Conservation (phyloP, 225 moss, liverwort and hornwort genomes). For the Ulota crispa region DNA sequence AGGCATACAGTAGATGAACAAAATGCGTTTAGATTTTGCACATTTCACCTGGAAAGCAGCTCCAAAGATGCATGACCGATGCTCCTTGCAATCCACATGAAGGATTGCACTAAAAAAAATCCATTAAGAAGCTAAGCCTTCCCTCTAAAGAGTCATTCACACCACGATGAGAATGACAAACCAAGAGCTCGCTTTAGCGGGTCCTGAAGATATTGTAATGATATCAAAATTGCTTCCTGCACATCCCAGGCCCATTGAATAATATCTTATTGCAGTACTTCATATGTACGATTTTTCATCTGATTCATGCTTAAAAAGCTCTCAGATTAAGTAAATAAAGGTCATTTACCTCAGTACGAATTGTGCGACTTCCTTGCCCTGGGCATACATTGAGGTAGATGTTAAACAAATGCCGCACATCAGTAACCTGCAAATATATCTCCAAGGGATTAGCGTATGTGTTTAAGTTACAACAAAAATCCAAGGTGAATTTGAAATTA, state of each 20-base stretch:
- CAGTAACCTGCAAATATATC: conserved; percentile 49
- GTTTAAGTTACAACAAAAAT: neutral
- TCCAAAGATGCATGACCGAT: too few relatives aligned
- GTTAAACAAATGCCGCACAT: conserved; percentile 68
- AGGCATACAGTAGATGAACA: neutral
- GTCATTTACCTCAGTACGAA: conserved; percentile 68
- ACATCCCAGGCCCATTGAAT: conserved; percentile 9
- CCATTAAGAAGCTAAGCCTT: neutral
- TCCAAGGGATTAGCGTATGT: neutral
- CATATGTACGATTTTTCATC: neutral
- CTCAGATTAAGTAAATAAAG: neutral
- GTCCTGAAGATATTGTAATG: conserved; percentile 41
- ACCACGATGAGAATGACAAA: conserved; percentile 38
- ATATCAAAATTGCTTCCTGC: conserved; percentile 44
- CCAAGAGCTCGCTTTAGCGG: conserved; percentile 39
- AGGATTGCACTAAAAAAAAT: neutral
- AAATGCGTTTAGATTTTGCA: neutral
- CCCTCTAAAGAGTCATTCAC: conserved; percentile 11
- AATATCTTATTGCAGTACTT: neutral
- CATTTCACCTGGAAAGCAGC: neutral
- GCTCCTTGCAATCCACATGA: too few relatives aligned
- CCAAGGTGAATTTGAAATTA: neutral
- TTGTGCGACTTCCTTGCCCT: conserved; percentile 82
- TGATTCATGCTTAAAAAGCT: neutral
- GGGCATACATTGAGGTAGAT: conserved; percentile 81